Percentiles rank a stretch among this genome's conserved stretches.
Conservation (phyloP, 768 basidiomycete genomes). For the Xerocomellus dryophilus region DNA sequence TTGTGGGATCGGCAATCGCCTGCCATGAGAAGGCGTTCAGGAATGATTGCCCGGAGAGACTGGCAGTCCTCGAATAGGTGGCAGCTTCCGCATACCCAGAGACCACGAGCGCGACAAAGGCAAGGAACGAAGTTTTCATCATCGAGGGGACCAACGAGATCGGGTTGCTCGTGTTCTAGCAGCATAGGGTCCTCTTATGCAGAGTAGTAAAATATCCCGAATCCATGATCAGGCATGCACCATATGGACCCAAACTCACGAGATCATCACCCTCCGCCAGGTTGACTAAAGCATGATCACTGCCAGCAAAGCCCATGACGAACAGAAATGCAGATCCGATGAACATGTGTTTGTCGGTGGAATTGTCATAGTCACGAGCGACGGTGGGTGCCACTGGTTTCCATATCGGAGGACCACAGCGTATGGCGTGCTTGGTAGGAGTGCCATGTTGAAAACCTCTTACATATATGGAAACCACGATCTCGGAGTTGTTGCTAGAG, state of each 20-base stretch:
- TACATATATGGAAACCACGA: background rate
- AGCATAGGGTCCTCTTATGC: slow-evolving; percentile 11
- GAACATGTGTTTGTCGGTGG: background rate
- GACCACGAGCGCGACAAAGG: slow-evolving; percentile 8
- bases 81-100: slow-evolving; percentile 31
- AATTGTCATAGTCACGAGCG: background rate
- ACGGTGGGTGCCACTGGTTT: background rate
- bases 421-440: background rate
- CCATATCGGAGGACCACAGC: background rate
- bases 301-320: slow-evolving; percentile 2
- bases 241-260: background rate
- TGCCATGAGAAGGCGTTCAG: slow-evolving; percentile 33
- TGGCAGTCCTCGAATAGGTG: slow-evolving; percentile 45
- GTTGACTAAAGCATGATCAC: background rate
- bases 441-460: background rate
- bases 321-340: background rate
- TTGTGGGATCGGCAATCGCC: slow-evolving; percentile 32
- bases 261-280: background rate
- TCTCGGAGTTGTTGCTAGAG: background rate
- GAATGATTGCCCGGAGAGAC: slow-evolving; percentile 50
- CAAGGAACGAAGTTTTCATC: slow-evolving; percentile 4
- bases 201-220: background rate
- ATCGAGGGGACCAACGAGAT: background rate
- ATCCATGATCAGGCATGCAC: background rate
- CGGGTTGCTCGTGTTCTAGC: background rate